A percentile compares a stretch with the other conserved stretches of the same genome.
These are phyloP conservation scores for Endocladia muricata DNA, from an alignment of 31 red algal species.

Conservation along the genomic window DNA sequence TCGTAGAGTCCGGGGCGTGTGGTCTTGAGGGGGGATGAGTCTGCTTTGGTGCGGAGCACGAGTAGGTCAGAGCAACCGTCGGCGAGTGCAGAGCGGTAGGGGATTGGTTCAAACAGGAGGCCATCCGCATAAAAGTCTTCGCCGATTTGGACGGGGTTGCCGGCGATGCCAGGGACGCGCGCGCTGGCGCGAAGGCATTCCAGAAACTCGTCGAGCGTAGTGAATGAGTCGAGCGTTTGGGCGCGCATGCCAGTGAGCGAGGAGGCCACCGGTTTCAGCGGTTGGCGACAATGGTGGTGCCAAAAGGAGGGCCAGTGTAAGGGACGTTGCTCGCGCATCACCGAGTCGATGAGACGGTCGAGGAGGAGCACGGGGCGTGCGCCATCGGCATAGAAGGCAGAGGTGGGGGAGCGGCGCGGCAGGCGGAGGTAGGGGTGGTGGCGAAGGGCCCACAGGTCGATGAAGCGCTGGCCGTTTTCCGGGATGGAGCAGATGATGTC, in stretches of 20 bases:
- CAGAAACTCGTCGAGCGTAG: slow-evolving; percentile 49
- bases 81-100: slow-evolving; percentile 64
- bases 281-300: slow-evolving; percentile 22
- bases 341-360: slow-evolving; percentile 70
- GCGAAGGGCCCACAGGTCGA: slow-evolving; percentile 42
- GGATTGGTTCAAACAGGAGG: slow-evolving; percentile 76
- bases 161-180: slow-evolving; percentile 81
- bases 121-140: slow-evolving; percentile 70
- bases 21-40: slow-evolving; percentile 16
- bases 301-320: slow-evolving; percentile 69
- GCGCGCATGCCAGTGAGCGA: slow-evolving; percentile 19
- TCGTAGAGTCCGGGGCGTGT: slow-evolving; percentile 74
- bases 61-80: slow-evolving; percentile 82
- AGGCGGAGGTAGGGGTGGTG: slow-evolving; percentile 28
- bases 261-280: slow-evolving; percentile 73
- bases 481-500: slow-evolving; percentile 56
- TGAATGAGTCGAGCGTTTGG: slow-evolving; percentile 37
- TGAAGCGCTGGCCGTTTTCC: slow-evolving; percentile 50
- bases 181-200: slow-evolving; percentile 74
- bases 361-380: slow-evolving; percentile 74
- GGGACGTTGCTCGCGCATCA: slow-evolving; percentile 57
- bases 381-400: neutral
- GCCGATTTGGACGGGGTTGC: slow-evolving; percentile 52
- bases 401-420: neutral
- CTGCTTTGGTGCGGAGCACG: slow-evolving; percentile 77